Conservation (phyloP, 192 early-diverging fungal species). For the Backusella macrospora region DNA sequence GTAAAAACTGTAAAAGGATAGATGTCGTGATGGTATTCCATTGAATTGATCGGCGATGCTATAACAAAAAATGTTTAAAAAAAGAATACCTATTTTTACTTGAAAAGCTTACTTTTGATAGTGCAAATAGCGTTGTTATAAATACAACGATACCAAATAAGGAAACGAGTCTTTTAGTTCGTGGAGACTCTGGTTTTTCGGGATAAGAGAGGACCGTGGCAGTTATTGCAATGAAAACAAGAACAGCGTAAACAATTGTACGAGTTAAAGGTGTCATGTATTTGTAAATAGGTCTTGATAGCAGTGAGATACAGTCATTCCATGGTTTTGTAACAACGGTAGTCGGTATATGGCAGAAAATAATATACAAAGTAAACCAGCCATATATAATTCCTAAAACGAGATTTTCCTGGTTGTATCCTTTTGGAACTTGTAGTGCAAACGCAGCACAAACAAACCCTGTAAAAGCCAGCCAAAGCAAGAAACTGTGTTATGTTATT, state of each 20-base stretch:
- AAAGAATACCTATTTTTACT: neutral
- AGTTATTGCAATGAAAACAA: slow-evolving; percentile 46
- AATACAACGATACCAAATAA: slow-evolving; percentile 73
- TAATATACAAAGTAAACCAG: slow-evolving; percentile 25
- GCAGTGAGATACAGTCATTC: neutral
- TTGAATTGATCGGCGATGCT: slow-evolving; percentile 64
- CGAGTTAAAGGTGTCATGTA: neutral
- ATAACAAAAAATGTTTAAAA: neutral
- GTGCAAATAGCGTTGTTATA: slow-evolving; percentile 42
- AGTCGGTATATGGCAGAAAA: slow-evolving; percentile 30
- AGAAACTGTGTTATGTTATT: slow-evolving; percentile 20
- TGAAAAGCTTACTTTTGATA: slow-evolving; percentile 52
- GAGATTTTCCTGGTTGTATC: slow-evolving; percentile 34
- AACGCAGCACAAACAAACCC: slow-evolving; percentile 32
- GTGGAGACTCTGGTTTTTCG: slow-evolving; percentile 52
- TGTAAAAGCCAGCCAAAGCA: slow-evolving; percentile 32
- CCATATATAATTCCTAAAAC: slow-evolving; percentile 36
- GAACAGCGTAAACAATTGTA: slow-evolving; percentile 9
- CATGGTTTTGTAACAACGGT: slow-evolving; percentile 19
- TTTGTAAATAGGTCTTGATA: neutral
- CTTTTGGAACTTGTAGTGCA: slow-evolving; percentile 37
- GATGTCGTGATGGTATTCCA: slow-evolving; percentile 78
- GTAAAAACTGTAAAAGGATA: slow-evolving; percentile 71
- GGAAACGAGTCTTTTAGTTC: slow-evolving; percentile 76
- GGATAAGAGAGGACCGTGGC: slow-evolving; percentile 60